A percentile compares a stretch with the other conserved stretches of the same genome.
Evolutionary conservation across 306 rosid species (phyloP).

Genomic region (Gillenia trifoliata): DNA sequence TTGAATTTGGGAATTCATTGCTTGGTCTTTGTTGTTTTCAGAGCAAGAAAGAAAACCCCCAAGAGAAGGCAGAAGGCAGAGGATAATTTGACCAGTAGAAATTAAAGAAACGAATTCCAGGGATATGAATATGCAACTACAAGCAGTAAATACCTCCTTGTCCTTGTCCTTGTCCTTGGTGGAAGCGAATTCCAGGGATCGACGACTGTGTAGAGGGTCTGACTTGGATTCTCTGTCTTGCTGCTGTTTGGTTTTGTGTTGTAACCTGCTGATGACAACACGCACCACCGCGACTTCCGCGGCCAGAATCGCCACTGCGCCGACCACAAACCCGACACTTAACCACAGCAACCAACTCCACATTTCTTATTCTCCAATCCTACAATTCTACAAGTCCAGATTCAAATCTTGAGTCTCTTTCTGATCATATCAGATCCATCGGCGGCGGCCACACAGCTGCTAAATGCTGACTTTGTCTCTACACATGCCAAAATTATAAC

Average conservation of each 20-base stretch:
- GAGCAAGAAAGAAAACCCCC: neutral
- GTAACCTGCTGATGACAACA: conserved; percentile 49
- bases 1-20: neutral
- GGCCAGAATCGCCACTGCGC: conserved; percentile 52
- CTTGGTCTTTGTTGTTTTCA: neutral
- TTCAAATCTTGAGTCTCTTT: neutral
- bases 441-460: too few relatives aligned
- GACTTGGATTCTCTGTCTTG: conserved; percentile 19
- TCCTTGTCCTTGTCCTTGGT: conserved; percentile 69
- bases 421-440: too few relatives aligned
- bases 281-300: conserved; percentile 44
- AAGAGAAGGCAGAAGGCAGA: neutral
- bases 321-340: conserved; percentile 59
- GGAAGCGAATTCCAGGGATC: conserved; percentile 40
- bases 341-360: conserved; percentile 37
- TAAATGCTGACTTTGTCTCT: too few relatives aligned
- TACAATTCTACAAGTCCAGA: neutral
- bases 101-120: neutral
- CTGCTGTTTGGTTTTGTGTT: conserved; percentile 24
- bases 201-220: conserved; percentile 35
- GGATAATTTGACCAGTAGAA: neutral
- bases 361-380: neutral
- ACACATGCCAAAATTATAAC: too few relatives aligned
- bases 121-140: neutral
- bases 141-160: conserved; percentile 51